These are phyloP conservation scores for Irpex sp. DNA, from an alignment of 1,284 basidiomycete species.

Conservation along the genomic window DNA sequence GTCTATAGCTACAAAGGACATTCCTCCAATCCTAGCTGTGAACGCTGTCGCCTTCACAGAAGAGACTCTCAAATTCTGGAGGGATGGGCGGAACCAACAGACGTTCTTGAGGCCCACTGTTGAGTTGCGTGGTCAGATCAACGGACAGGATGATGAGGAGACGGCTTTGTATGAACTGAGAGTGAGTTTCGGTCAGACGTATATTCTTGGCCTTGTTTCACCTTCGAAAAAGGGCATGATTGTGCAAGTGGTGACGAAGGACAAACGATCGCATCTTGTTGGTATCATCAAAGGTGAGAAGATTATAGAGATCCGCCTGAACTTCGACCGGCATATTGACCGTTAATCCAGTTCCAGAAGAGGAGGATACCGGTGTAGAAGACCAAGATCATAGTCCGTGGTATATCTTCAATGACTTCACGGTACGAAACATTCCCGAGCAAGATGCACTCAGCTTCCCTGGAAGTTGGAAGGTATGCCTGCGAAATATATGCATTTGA, in stretches of 20 bases:
- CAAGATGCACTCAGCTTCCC: conserved; percentile 87
- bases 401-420: conserved; percentile 98
- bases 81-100: conserved; percentile 48
- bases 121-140: conserved; percentile 53
- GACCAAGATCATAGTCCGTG: conserved; percentile 57
- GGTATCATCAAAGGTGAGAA: conserved; percentile 76
- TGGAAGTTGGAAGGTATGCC: conserved; percentile 83
- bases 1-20: conserved; percentile 58
- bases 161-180: conserved; percentile 67
- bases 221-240: conserved; percentile 60
- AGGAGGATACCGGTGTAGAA: conserved; percentile 38
- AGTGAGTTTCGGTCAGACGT: conserved; percentile 40
- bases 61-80: conserved; percentile 78
- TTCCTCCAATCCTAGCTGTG: conserved; percentile 87
- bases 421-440: conserved; percentile 81
- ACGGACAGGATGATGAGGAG: conserved; percentile 55
- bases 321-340: not conserved
- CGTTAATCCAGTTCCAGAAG: conserved; percentile 58
- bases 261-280: conserved; percentile 83
- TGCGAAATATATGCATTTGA: not conserved
- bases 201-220: conserved; percentile 1
- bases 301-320: not conserved
- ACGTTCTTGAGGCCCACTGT: conserved; percentile 55
- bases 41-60: conserved; percentile 83
- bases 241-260: conserved; percentile 78